A percentile compares a stretch with the other conserved stretches of the same genome.
phyloP scores from a whole-genome alignment of 1,284 basidiomycete genomes.

The Boletus sp. region DNA sequence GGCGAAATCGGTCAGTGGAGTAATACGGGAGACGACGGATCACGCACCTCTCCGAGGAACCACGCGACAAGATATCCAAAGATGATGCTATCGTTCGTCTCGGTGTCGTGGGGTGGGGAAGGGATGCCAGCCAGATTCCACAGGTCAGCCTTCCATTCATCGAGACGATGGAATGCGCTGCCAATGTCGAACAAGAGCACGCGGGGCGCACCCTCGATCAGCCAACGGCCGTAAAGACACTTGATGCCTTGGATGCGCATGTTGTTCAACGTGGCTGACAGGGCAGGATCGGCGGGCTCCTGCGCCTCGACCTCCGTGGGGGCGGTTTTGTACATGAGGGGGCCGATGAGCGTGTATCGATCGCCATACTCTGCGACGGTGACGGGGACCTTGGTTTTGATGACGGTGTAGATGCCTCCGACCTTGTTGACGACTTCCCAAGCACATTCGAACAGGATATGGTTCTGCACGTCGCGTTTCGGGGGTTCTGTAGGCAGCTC shows the following conservation, averaged over 20 bases:
- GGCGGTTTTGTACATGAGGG: conserved; percentile 94
- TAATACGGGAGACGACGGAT: conserved; percentile 10
- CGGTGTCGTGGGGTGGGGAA: conserved; percentile 91
- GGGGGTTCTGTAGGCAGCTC: conserved; percentile 23
- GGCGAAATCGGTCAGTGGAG: conserved; percentile 13
- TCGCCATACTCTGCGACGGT: conserved; percentile 92
- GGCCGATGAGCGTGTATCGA: conserved; percentile 90
- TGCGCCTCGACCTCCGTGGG: conserved; percentile 97
- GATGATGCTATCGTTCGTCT: conserved; percentile 98
- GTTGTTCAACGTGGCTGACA: conserved; percentile 65
- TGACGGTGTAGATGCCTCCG: conserved; percentile 98
- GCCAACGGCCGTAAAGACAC: conserved; percentile 93
- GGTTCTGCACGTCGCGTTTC: conserved; percentile 72
- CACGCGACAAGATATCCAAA: conserved; percentile 99
- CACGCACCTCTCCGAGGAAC: conserved; percentile 92
- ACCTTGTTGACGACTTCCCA: conserved; percentile 98
- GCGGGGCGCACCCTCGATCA: conserved; percentile 92
- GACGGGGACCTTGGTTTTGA: conserved; percentile 98
- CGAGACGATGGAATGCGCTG: conserved; percentile 81
- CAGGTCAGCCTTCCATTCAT: conserved; percentile 98
- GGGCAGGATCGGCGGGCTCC: conserved; percentile 74
- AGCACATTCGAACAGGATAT: conserved; percentile 84
- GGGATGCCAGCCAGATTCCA: conserved; percentile 99
- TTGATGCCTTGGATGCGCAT: conserved; percentile 92
- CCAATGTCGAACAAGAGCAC: conserved; percentile 96